A percentile compares a stretch with the other conserved stretches of the same genome.
Evolutionary conservation across 1,284 basidiomycete species (phyloP).

Genomic region (Ustilago shanxiensis): DNA sequence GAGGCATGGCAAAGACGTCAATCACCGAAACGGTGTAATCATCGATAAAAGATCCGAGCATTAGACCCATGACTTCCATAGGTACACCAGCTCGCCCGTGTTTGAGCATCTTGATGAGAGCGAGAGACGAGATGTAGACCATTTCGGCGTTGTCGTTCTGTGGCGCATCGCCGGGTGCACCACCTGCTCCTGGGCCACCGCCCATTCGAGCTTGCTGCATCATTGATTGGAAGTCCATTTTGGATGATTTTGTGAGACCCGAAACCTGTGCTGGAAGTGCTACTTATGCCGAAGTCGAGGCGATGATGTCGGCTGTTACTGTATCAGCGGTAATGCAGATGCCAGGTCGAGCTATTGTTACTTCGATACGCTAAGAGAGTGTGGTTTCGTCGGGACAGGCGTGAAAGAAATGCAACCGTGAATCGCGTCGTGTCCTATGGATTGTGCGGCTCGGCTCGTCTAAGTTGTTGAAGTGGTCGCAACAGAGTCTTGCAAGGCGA

Average conservation of each 20-base stretch:
- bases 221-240: constrained; percentile 65
- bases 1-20: constrained; percentile 99
- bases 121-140: constrained; percentile 69
- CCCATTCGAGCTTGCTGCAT: constrained; percentile 65
- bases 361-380: too few species aligned
- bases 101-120: constrained; percentile 85
- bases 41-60: constrained; percentile 98
- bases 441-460: too few species aligned
- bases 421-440: too few species aligned
- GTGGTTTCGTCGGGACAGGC: too few species aligned
- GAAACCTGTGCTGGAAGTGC: neutral
- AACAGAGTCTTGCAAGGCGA: neutral
- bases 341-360: too few species aligned
- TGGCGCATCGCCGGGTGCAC: constrained; percentile 58
- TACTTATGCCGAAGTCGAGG: too few species aligned
- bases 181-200: constrained; percentile 44
- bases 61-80: constrained; percentile 99
- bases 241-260: too few species aligned
- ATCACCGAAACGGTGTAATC: constrained; percentile 89
- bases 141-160: constrained; percentile 71
- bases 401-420: too few species aligned
- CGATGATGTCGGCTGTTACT: neutral
- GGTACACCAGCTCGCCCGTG: constrained; percentile 98
- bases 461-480: too few species aligned
- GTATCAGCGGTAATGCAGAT: neutral